Conservation (phyloP, 2,329 filamentous ascomycete genomes). For the Penicillium sp. region DNA sequence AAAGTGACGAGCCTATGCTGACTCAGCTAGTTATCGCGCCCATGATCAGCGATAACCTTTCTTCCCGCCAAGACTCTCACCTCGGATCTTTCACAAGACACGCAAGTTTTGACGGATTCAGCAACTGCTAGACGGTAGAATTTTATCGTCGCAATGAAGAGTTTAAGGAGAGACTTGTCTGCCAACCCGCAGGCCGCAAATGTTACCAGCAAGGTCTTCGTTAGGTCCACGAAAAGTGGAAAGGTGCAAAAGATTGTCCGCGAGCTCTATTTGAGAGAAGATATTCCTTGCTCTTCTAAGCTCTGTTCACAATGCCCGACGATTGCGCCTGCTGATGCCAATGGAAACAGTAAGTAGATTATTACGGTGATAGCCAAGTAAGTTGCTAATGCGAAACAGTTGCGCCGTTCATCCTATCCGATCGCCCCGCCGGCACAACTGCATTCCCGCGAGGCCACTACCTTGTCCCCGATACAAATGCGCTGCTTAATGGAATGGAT, state of each 20-base stretch:
- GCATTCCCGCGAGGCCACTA: conserved; percentile 85
- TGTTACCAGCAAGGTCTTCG: conserved; percentile 92
- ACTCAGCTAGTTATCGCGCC: conserved; percentile 24
- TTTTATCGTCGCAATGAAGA: conserved; percentile 52
- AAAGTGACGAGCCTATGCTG: conserved; percentile 9
- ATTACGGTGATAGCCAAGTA: not conserved
- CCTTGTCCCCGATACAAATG: conserved; percentile 93
- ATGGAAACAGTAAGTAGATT: conserved; percentile 61
- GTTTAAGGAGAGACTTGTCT: conserved; percentile 56
- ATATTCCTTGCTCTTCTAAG: conserved; percentile 94
- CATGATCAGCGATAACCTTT: conserved; percentile 22
- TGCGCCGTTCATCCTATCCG: conserved; percentile 81
- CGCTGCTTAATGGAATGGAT: conserved; percentile 92
- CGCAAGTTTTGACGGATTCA: conserved; percentile 3
- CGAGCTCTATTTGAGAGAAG: conserved; percentile 91
- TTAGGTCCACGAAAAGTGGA: conserved; percentile 89
- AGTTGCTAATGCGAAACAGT: conserved; percentile 50
- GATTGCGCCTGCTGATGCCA: conserved; percentile 73
- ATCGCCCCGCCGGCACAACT: conserved; percentile 79
- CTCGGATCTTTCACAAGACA: conserved; percentile 7
- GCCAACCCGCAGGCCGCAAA: conserved; percentile 61
- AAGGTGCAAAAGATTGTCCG: conserved; percentile 99
- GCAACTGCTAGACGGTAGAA: conserved; percentile 12
- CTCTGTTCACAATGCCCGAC: conserved; percentile 75
- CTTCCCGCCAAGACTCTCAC: conserved; percentile 21